Base-by-base conservation (phyloP, 441 rosid species). In the Bocquillonia castaneifolia region DNA sequence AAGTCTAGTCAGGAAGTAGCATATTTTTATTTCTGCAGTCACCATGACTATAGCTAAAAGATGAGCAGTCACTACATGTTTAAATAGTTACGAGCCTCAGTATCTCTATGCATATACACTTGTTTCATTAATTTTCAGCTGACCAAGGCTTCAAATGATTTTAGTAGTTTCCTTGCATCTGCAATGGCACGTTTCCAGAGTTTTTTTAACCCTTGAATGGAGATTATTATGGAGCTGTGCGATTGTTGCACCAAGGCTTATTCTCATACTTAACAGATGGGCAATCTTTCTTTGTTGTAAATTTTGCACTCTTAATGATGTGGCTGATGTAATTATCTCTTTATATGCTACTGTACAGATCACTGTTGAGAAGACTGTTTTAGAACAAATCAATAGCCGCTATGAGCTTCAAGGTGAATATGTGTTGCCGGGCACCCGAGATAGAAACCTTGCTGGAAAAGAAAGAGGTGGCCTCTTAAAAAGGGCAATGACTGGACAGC, bases 321-420 rank as follows among this genome's bases (percentile, higher is more conserved):
- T 59, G 34, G 64, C 23, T 70, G 56, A 53, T 70, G 34, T 51
- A 48, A 50, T 48, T 34, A 34, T 15, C 45, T 8, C 45, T 3
- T 59, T 17, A 15, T 26, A 26, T 64, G 25, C 31, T 63, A 17
- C 51, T 51, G 29, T 44, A 32, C 58, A 94, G 99, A 88, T 94
- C 78, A 92, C 92, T 45, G 82, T 94, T 74, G 99, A 94, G 79
- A 94, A 92, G 84, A 83, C 96, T 80, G 79, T 94, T 78, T 71
- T 94, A 78, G 98, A 94, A 71, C 99, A 92, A 86, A 77, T 76
- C 73, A 85, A 81, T 77, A 94, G 99, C 80, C 83, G 88, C 57
- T 94, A 94, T 82, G 99, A 94, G 91, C 96, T 94, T 85, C 99
- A 94, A 86, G 99, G 98, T 18, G 99, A 94, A 85, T 94, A 94